Evolutionary conservation across 805 yeast genomes (phyloP), one percentile per base, ranked within the genome.

Genomic region (Debaryomyces castellii): DNA sequence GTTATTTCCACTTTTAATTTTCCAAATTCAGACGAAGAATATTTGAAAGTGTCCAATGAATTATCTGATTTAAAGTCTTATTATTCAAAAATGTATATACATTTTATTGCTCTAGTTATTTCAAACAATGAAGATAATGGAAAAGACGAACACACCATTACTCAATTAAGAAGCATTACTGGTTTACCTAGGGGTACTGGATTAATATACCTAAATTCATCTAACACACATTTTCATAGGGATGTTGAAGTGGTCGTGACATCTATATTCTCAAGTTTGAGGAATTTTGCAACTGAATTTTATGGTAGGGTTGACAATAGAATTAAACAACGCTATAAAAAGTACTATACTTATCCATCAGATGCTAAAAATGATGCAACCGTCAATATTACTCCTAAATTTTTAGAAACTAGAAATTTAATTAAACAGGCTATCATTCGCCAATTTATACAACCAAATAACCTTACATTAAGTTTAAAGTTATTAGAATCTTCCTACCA

Each of bases 311-410:
- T 67, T 4, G 73, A 69, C 43, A 36, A 48, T 43, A 60, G 55
- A 27, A 63, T 72, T 24, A 64, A 61, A 41, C 71, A 65, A 42
- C 49, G 77, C 7, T 44, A 54, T 44, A 61, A 56, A 24, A 72
- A 72, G 48, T 72, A 69, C 52, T 72, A 72, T 48, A 48, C 68
- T 1, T 52, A 59, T 25, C 75, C 75, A 1, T 49, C 63, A 5
- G 47, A 59, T 5, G 38, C 51, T n/a, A 22, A 32, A 17, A 45
- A 60, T 6, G 63, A 60, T 28, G 66, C 73, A 0, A 46, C 50
- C 4, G 51, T 72, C 8, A 62, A 57, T 35, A 47, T 72, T 11
- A 54, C 69, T 1, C 77, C 77, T 2, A 57, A 55, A 43, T 65
- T 67, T 38, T 54, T 72, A 10, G 76, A 69, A 40, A 61, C 71